phyloP scores from a whole-genome alignment of 768 basidiomycete species.

The Dioszegia aurantiaca region DNA sequence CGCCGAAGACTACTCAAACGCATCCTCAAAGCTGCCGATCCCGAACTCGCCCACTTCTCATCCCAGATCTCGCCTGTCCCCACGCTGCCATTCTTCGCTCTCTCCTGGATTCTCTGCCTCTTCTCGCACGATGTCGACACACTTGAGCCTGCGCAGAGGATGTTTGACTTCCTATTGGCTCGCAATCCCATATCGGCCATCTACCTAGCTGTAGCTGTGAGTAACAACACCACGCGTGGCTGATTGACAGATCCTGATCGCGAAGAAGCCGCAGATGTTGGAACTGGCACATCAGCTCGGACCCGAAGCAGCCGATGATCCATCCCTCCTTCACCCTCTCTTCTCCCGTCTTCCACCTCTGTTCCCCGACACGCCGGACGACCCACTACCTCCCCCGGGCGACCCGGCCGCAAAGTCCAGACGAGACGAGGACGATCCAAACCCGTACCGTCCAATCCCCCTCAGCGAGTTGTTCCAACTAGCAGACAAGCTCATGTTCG shows the following conservation, averaged over 20 bases:
- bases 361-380: conserved; percentile 41
- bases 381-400: too few species aligned
- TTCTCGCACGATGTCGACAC: conserved; percentile 91
- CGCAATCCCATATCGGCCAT: conserved; percentile 76
- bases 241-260: conserved; percentile 63
- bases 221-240: conserved; percentile 45
- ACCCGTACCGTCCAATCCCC: conserved; percentile 44
- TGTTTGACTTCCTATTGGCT: conserved; percentile 83
- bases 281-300: conserved; percentile 55
- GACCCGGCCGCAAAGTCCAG: not conserved
- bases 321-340: conserved; percentile 53
- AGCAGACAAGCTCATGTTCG: conserved; percentile 36
- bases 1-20: conserved; percentile 63
- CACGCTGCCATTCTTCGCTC: conserved; percentile 75
- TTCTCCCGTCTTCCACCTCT: conserved; percentile 50
- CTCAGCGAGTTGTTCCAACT: conserved; percentile 46
- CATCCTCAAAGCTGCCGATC: conserved; percentile 68
- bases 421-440: conserved; percentile 21
- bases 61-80: conserved; percentile 66
- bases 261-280: conserved; percentile 67
- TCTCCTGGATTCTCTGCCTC: conserved; percentile 83
- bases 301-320: conserved; percentile 49
- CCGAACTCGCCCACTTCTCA: conserved; percentile 65
- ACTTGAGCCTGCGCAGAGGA: conserved; percentile 80
- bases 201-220: conserved; percentile 77